Evolutionary conservation across 805 yeast genomes (phyloP).

Genomic region (Tetrapisispora namnaoensis): DNA sequence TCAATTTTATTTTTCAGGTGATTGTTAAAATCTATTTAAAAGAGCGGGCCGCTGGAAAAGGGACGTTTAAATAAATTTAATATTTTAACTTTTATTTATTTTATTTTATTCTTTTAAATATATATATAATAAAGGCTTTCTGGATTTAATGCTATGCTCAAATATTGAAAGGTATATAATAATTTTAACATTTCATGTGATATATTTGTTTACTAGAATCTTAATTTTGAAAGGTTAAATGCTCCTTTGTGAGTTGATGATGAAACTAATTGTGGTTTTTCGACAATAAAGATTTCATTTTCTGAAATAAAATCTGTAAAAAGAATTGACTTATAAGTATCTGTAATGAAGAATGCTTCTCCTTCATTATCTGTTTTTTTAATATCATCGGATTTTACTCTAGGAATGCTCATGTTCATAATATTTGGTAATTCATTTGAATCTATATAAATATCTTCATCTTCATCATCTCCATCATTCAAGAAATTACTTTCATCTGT

Average conservation of each 20-base stretch:
- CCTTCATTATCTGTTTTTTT: conserved; percentile 20
- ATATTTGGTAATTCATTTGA: conserved; percentile 8
- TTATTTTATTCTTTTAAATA: no score
- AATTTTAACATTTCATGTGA: background rate
- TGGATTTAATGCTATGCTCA: background rate
- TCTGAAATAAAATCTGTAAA: conserved; percentile 45
- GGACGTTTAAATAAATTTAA: no score
- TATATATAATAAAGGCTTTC: no score
- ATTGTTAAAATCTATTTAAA: no score
- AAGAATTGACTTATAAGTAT: conserved; percentile 64
- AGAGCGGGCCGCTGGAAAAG: no score
- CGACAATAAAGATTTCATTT: conserved; percentile 61
- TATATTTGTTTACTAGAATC: conserved; percentile 27
- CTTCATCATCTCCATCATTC: conserved; percentile 27
- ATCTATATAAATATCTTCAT: conserved; percentile 23
- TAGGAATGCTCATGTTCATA: conserved; percentile 4
- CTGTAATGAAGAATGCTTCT: conserved; percentile 62
- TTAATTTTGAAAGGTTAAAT: conserved; percentile 49
- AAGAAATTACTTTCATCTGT: conserved; percentile 32
- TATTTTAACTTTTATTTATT: no score
- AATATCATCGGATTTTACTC: conserved; percentile 13
- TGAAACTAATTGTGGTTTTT: conserved; percentile 56
- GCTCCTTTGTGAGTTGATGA: conserved; percentile 45
- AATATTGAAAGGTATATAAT: background rate
- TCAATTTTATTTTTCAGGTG: no score